phyloP scores from a whole-genome alignment of 306 rosid species.

The Glycyrrhiza uralensis region DNA sequence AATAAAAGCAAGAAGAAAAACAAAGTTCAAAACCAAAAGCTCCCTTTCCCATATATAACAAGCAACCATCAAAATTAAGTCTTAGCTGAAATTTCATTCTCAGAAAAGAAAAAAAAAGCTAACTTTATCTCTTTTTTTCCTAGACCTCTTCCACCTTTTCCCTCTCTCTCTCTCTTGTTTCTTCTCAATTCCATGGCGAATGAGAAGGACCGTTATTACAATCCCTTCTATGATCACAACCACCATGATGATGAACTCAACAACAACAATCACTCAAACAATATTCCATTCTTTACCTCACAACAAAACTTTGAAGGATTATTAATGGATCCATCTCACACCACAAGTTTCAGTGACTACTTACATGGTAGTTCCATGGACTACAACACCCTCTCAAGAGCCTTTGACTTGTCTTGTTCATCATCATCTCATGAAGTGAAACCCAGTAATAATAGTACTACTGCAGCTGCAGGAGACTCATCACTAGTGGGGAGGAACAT shows the following conservation, averaged over 20 bases:
- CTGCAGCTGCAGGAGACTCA: constrained; percentile 43
- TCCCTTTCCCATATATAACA: constrained; percentile 47
- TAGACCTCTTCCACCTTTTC: neutral
- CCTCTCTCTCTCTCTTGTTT: neutral
- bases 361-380: constrained; percentile 72
- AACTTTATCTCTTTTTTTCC: constrained; percentile 2
- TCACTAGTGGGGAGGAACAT: constrained; percentile 29
- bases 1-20: constrained; percentile 32
- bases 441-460: too few species aligned
- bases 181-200: constrained; percentile 47
- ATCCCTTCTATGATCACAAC: constrained; percentile 58
- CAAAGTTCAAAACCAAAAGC: constrained; percentile 41
- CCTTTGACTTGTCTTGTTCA: constrained; percentile 83
- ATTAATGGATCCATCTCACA: constrained; percentile 42
- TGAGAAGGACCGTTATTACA: constrained; percentile 33
- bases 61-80: constrained; percentile 36
- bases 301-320: constrained; percentile 41
- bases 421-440: constrained; percentile 68
- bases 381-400: constrained; percentile 67
- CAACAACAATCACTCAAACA: constrained; percentile 26
- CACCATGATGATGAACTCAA: constrained; percentile 35
- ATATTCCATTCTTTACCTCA: constrained; percentile 29
- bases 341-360: constrained; percentile 63
- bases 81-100: constrained; percentile 42
- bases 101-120: constrained; percentile 25